Percentiles rank a stretch among this genome's conserved stretches.
Evolutionary conservation across 2,329 filamentous ascomycete genomes (phyloP).

Genomic region (Aspergillus fructus): DNA sequence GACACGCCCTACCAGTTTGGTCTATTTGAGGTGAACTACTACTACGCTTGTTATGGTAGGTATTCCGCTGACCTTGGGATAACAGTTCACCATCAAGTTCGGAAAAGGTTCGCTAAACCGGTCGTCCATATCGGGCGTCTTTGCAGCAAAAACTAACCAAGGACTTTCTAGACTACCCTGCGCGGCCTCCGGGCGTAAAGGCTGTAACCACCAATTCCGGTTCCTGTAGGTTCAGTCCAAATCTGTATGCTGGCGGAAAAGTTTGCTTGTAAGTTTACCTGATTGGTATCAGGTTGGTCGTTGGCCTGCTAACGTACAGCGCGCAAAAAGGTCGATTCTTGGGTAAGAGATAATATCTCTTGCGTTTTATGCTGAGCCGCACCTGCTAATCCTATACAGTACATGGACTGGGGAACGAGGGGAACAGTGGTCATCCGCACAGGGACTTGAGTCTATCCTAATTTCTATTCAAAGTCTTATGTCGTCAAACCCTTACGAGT

Average conservation of each 20-base stretch:
- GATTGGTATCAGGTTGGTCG: not conserved
- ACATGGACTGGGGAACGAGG: constrained; percentile 90
- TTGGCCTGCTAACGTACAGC: constrained; percentile 17
- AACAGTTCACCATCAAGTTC: constrained; percentile 74
- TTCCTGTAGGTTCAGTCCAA: constrained; percentile 88
- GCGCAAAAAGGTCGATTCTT: constrained; percentile 69
- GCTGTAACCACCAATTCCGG: constrained; percentile 87
- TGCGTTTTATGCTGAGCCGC: not conserved
- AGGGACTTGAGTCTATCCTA: constrained; percentile 89
- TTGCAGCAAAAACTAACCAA: not conserved
- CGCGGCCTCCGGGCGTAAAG: constrained; percentile 58
- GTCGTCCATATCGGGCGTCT: not conserved
- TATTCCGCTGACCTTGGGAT: constrained; percentile 1
- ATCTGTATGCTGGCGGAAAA: constrained; percentile 88
- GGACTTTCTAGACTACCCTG: constrained; percentile 73
- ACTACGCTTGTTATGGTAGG: not conserved
- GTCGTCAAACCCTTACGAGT: constrained; percentile 90
- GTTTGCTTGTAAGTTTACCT: constrained; percentile 74
- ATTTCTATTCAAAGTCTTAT: constrained; percentile 96
- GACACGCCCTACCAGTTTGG: constrained; percentile 97
- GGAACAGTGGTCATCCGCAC: constrained; percentile 95
- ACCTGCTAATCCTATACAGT: constrained; percentile 46
- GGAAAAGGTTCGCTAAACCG: constrained; percentile 59
- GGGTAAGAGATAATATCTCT: constrained; percentile 56
- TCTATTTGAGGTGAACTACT: constrained; percentile 77